These are phyloP conservation scores for Ogataea neopini DNA, from an alignment of 805 yeast species.

Conservation along the genomic window DNA sequence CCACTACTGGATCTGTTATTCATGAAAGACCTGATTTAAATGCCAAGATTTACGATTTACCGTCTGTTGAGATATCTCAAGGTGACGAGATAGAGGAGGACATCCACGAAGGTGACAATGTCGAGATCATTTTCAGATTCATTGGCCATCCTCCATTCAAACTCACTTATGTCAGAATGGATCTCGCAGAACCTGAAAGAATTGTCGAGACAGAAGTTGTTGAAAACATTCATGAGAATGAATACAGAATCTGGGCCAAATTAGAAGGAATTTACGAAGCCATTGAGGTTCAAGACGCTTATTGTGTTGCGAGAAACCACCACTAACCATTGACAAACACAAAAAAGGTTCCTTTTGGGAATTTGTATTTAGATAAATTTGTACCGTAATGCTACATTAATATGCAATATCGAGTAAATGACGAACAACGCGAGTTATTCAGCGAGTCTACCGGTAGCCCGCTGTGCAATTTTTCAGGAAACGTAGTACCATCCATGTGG, in stretches of 20 bases:
- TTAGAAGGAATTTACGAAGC: constrained; percentile 95
- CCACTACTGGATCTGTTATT: constrained; percentile 29
- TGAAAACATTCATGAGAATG: constrained; percentile 67
- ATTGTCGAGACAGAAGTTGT: constrained; percentile 57
- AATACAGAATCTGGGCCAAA: constrained; percentile 72
- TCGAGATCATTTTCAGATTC: constrained; percentile 80
- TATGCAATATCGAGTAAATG: background rate
- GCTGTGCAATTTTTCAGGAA: too few relatives aligned
- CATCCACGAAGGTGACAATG: constrained; percentile 93
- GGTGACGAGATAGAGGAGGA: constrained; percentile 78
- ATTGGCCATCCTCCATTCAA: constrained; percentile 90
- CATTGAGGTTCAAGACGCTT: constrained; percentile 81
- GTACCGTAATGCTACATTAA: background rate
- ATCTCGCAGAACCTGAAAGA: constrained; percentile 34
- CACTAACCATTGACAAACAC: constrained; percentile 9
- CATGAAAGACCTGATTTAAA: constrained; percentile 30
- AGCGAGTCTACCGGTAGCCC: too few relatives aligned
- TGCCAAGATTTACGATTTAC: constrained; percentile 47
- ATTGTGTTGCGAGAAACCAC: constrained; percentile 52
- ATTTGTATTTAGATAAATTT: background rate
- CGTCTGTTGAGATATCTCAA: constrained; percentile 79
- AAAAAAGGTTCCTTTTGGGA: background rate
- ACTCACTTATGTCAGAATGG: constrained; percentile 77
- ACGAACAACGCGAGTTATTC: background rate
- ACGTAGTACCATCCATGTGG: background rate